Percentiles rank a stretch among this genome's conserved stretches.
Conservation (phyloP, 2,329 filamentous ascomycete species). For the Madurella fahalii region DNA sequence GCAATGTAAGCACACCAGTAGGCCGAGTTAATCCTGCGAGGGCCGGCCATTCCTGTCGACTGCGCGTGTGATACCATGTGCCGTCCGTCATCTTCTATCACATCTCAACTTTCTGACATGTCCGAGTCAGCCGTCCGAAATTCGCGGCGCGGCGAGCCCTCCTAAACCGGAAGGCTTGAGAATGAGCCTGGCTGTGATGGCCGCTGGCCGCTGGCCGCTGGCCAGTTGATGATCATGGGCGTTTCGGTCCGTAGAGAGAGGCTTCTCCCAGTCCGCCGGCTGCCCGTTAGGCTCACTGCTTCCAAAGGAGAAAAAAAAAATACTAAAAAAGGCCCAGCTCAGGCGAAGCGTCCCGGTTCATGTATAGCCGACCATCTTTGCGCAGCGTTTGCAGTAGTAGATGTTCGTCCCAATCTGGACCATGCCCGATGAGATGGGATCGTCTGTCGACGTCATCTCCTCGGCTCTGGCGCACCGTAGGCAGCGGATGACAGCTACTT, state of each 20-base stretch:
- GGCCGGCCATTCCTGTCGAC: background rate
- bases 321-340: no score
- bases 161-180: background rate
- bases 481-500: constrained; percentile 59
- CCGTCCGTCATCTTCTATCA: background rate
- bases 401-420: constrained; percentile 61
- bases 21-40: no score
- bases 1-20: no score
- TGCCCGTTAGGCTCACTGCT: background rate
- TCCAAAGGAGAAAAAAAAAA: background rate
- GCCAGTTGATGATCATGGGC: background rate
- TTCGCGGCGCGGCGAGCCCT: background rate
- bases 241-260: background rate
- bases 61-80: background rate
- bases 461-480: constrained; percentile 58
- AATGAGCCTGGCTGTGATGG: background rate
- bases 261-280: background rate
- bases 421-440: constrained; percentile 57
- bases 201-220: no score
- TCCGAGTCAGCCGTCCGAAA: background rate
- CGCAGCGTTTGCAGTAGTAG: constrained; percentile 63
- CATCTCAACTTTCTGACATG: background rate
- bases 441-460: constrained; percentile 59
- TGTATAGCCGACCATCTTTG: constrained; percentile 60
- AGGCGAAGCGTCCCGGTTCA: constrained; percentile 27